These are phyloP conservation scores for Ophiostoma angusticollis DNA, from an alignment of 2,329 filamentous ascomycete genomes.

Conservation along the genomic window DNA sequence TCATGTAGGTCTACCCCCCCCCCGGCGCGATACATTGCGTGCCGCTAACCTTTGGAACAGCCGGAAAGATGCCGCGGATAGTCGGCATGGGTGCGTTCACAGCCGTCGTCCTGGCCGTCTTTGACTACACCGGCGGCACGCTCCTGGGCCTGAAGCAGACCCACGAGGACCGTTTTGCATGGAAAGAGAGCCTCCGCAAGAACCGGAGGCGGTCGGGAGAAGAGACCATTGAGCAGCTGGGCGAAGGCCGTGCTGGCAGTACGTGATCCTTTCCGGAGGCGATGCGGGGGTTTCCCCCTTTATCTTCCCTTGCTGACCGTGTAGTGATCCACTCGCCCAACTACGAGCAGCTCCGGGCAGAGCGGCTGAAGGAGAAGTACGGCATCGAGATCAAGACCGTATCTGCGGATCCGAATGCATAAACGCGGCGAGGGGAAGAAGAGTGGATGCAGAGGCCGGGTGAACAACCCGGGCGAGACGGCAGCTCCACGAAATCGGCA, in stretches of 20 bases:
- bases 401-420: slow-evolving; percentile 30
- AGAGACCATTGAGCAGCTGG: slow-evolving; percentile 69
- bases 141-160: slow-evolving; percentile 33
- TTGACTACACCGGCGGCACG: slow-evolving; percentile 56
- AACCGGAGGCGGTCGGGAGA: slow-evolving; percentile 61
- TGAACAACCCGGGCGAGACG: not conserved
- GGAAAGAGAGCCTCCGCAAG: slow-evolving; percentile 61
- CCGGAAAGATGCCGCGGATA: slow-evolving; percentile 54
- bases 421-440: too few species aligned
- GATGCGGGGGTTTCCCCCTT: too few species aligned
- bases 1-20: slow-evolving; percentile 42
- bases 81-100: slow-evolving; percentile 51
- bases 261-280: too few species aligned
- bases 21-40: too few species aligned
- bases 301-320: slow-evolving; percentile 2
- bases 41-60: slow-evolving; percentile 24
- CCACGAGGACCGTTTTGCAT: slow-evolving; percentile 57
- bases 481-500: not conserved
- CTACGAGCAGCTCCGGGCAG: slow-evolving; percentile 70
- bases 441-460: too few species aligned
- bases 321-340: slow-evolving; percentile 62
- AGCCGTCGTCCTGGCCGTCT: slow-evolving; percentile 46
- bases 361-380: slow-evolving; percentile 76
- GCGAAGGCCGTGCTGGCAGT: slow-evolving; percentile 66
- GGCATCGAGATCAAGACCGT: slow-evolving; percentile 70